Conservation (phyloP, 495 filamentous ascomycete genomes). For the Daldinia caldariorum region DNA sequence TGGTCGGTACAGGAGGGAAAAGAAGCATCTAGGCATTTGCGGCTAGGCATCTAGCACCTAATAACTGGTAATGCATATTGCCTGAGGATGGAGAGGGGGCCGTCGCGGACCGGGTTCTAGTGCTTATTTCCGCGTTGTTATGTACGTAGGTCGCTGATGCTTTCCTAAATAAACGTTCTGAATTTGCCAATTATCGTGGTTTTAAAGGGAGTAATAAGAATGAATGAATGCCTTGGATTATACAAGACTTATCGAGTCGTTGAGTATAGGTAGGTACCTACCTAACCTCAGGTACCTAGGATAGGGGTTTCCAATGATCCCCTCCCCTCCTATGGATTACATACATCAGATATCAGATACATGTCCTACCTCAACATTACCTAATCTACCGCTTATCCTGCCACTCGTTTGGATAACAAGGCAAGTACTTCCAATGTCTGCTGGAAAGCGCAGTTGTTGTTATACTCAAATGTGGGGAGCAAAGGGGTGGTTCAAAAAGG, state of each 20-base stretch:
- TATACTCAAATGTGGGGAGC: neutral
- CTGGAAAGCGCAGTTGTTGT: neutral
- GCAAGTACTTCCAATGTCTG: neutral
- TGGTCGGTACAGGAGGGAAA: conserved; percentile 36
- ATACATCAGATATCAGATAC: no score
- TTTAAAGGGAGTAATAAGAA: neutral
- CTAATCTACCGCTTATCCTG: no score
- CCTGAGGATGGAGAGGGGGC: conserved; percentile 35
- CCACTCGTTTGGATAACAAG: neutral
- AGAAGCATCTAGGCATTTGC: conserved; percentile 48
- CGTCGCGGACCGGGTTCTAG: conserved; percentile 40
- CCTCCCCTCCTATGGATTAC: no score
- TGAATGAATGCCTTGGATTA: neutral
- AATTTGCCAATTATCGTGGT: conserved; percentile 14
- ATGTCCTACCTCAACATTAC: no score
- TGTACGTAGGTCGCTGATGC: conserved; percentile 47
- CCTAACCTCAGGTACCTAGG: no score
- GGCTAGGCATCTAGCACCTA: conserved; percentile 47
- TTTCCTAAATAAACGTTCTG: conserved; percentile 47
- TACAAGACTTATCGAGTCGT: neutral
- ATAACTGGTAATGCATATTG: conserved; percentile 44
- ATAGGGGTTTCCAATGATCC: neutral
- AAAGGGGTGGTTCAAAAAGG: neutral
- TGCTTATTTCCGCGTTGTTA: conserved; percentile 40
- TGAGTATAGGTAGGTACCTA: no score